phyloP scores from a whole-genome alignment of 176 grass and related monocot genomes.

The Bothriochloa decipiens region DNA sequence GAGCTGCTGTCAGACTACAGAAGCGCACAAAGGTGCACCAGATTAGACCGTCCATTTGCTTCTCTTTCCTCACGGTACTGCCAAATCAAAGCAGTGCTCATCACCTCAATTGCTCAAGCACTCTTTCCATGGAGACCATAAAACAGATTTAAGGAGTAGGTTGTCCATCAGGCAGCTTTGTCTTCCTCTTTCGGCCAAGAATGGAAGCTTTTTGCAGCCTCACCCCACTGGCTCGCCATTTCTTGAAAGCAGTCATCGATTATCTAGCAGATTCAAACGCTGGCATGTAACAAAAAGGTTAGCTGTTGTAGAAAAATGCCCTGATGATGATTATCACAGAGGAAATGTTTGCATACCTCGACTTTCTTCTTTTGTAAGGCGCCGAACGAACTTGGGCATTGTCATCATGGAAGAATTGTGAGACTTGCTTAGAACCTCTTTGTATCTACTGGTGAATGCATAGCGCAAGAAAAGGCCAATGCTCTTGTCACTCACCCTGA shows the following conservation, averaged over 20 bases:
- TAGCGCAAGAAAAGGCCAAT: slow-evolving; percentile 71
- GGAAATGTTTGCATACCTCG: slow-evolving; percentile 45
- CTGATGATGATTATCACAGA: background rate
- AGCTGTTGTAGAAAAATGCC: slow-evolving; percentile 20
- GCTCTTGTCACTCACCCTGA: slow-evolving; percentile 80
- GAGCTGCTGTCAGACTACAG: background rate
- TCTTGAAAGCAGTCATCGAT: slow-evolving; percentile 78
- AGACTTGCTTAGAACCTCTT: slow-evolving; percentile 89
- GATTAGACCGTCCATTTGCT: background rate
- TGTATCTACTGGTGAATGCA: slow-evolving; percentile 77
- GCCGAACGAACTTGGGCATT: slow-evolving; percentile 60
- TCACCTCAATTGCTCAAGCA: background rate
- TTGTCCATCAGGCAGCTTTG: slow-evolving; percentile 41
- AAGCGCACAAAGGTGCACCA: background rate
- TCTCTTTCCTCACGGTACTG: background rate
- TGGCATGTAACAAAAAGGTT: background rate
- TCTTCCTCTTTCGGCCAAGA: slow-evolving; percentile 83
- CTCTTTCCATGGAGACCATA: background rate
- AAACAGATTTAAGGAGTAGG: slow-evolving; percentile 38
- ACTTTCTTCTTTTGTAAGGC: slow-evolving; percentile 82
- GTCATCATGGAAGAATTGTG: slow-evolving; percentile 60
- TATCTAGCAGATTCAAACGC: slow-evolving; percentile 75
- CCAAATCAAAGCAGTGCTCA: slow-evolving; percentile 3
- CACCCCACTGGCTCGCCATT: slow-evolving; percentile 64
- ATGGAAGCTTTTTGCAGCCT: slow-evolving; percentile 76